phyloP scores from a whole-genome alignment of 345 rosid genomes.

The Eucalyptus sp. region DNA sequence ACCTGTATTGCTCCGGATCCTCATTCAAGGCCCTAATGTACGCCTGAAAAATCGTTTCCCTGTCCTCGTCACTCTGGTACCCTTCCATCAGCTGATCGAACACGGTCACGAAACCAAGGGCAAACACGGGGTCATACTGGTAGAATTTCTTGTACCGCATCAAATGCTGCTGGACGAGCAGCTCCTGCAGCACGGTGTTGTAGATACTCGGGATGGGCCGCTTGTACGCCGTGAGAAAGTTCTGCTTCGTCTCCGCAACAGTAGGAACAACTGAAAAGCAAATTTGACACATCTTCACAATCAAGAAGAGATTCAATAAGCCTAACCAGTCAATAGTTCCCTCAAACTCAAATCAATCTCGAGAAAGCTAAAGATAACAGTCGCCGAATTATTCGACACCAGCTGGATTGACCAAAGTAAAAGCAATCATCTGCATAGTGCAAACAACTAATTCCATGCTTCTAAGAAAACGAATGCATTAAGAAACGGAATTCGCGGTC shows the following conservation, averaged over 20 bases:
- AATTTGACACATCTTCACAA: neutral
- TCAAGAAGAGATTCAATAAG: neutral
- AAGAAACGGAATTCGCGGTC: neutral
- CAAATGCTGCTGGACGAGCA: conserved; percentile 95
- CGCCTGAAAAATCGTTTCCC: conserved; percentile 78
- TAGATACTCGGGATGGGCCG: conserved; percentile 93
- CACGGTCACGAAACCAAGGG: conserved; percentile 94
- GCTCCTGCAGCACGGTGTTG: conserved; percentile 76
- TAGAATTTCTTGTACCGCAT: conserved; percentile 77
- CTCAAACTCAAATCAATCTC: neutral
- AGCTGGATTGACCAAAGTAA: neutral
- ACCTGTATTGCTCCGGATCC: conserved; percentile 92
- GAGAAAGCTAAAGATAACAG: neutral
- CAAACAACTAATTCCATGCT: neutral
- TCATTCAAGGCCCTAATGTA: conserved; percentile 72
- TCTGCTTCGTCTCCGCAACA: conserved; percentile 77
- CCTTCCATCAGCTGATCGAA: conserved; percentile 99
- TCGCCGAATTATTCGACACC: neutral
- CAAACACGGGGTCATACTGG: conserved; percentile 78
- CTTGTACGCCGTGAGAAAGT: conserved; percentile 70
- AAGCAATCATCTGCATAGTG: neutral
- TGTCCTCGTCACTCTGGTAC: conserved; percentile 84
- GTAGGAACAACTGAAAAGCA: conserved; percentile 59
- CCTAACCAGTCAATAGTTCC: neutral
- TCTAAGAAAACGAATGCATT: neutral